Evolutionary conservation across 768 basidiomycete species (phyloP).

Genomic region (Trametopsis cervina): DNA sequence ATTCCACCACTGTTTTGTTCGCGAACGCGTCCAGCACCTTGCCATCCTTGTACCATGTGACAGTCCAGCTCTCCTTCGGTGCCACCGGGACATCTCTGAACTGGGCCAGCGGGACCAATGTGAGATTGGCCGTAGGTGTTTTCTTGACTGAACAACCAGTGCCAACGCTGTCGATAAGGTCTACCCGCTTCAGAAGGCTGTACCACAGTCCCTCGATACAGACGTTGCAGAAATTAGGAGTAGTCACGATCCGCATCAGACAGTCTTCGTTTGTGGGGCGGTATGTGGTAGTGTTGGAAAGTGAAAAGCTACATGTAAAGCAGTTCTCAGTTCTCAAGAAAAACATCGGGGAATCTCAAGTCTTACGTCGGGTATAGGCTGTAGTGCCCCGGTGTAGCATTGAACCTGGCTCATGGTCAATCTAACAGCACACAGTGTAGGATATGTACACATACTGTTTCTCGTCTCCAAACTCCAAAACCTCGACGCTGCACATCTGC

Average conservation of each 20-base stretch:
- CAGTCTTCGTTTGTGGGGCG: slow-evolving; percentile 82
- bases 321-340: background rate
- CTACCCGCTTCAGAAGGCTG: slow-evolving; percentile 49
- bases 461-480: slow-evolving; percentile 63
- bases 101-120: slow-evolving; percentile 57
- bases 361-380: slow-evolving; percentile 70
- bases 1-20: slow-evolving; percentile 43
- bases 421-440: background rate
- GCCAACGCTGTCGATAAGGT: slow-evolving; percentile 51
- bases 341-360: background rate
- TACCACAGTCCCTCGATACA: slow-evolving; percentile 74
- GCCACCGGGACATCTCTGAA: slow-evolving; percentile 31
- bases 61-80: slow-evolving; percentile 43
- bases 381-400: slow-evolving; percentile 48
- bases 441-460: slow-evolving; percentile 39
- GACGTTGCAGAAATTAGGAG: slow-evolving; percentile 67
- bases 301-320: slow-evolving; percentile 43
- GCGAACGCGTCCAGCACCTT: slow-evolving; percentile 34
- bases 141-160: slow-evolving; percentile 29
- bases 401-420: slow-evolving; percentile 41
- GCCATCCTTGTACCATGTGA: slow-evolving; percentile 51
- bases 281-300: slow-evolving; percentile 58
- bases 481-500: slow-evolving; percentile 72
- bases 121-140: slow-evolving; percentile 35
- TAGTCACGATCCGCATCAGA: slow-evolving; percentile 68